Base-by-base conservation (phyloP, 371 early-diverging fungal species). In the Rhizomucor pusillus region DNA sequence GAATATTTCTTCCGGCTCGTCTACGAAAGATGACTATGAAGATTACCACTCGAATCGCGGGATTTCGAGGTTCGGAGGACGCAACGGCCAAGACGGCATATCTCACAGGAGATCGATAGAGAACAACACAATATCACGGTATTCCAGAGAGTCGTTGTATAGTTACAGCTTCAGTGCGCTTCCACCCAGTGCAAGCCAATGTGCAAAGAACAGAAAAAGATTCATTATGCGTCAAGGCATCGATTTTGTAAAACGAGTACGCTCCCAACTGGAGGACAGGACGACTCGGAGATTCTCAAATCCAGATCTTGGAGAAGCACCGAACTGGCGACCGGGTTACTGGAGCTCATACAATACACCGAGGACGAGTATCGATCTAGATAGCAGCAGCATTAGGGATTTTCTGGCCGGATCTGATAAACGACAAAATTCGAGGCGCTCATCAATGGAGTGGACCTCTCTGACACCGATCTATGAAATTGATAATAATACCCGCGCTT, bases 151-250 rank as follows among this genome's bases (percentile, higher is more conserved):
- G 47, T 82, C 85, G 0, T 50, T 84, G 1, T 80, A 82, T 48
- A 81, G 81, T 22, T 82, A 71, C 56, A 81, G 81, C n/a, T 82
- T 82, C 58, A 74, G 78, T 1, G 71, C 69, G 12, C 59, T 74
- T 7, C 64, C 69, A 23, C 50, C 40, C 16, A 68, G 71, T 19
- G 72, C 74, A 19, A 65, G 62, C 49, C 55, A 61, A 52, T 64
- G 66, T 18, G 62, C 69, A 1, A 73, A 68, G 43, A 74, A 66
- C 37, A 68, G 73, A 36, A 62, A 71, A 22, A 72, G 73, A 50
- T 65, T 69, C 33, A 59, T 81, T 45, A 77, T 59, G 45, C 69
- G 77, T 5, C 57, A 50, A 25, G 79, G 78, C 7, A 71, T 80
- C 56, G 83, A 82, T 57, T 73, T 78, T 60, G 78, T 81, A 71